Conservation (phyloP, 495 filamentous ascomycete genomes). For the Aspergillus sclerotiicarbonarius region DNA sequence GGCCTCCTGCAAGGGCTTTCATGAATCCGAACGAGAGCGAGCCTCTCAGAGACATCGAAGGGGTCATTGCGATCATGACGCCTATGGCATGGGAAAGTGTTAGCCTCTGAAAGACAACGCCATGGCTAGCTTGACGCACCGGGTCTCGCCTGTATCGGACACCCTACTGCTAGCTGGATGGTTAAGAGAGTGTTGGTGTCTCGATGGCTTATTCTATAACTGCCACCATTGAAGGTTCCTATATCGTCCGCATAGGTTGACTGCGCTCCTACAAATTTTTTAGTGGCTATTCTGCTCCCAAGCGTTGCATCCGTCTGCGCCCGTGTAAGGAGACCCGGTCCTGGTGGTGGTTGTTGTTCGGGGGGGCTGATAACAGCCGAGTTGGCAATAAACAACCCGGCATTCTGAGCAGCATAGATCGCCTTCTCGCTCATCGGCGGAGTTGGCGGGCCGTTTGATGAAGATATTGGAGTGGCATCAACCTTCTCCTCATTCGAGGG, state of each 20-base stretch:
- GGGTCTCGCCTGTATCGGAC: constrained; percentile 77
- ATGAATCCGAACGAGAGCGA: constrained; percentile 76
- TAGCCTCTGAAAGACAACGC: neutral
- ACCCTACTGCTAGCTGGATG: constrained; percentile 84
- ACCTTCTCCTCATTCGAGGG: neutral
- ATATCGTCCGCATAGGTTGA: constrained; percentile 61
- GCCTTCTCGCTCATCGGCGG: constrained; percentile 21
- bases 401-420: constrained; percentile 19
- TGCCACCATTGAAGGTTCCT: constrained; percentile 94
- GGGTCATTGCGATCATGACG: constrained; percentile 93
- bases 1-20: constrained; percentile 78
- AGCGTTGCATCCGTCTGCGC: neutral
- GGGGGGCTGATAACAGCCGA: constrained; percentile 2
- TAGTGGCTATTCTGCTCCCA: constrained; percentile 22
- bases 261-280: constrained; percentile 24
- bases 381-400: constrained; percentile 7
- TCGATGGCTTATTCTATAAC: constrained; percentile 87
- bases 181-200: constrained; percentile 90
- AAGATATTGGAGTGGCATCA: neutral
- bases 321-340: neutral
- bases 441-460: constrained; percentile 15
- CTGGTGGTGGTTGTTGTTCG: neutral
- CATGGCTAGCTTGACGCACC: constrained; percentile 44
- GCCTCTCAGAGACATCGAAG: constrained; percentile 79
- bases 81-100: constrained; percentile 39